Evolutionary conservation across 1,284 basidiomycete species (phyloP), one percentile per base, ranked within the genome.

Genomic region (Cutaneotrichosporon arboriforme): DNA sequence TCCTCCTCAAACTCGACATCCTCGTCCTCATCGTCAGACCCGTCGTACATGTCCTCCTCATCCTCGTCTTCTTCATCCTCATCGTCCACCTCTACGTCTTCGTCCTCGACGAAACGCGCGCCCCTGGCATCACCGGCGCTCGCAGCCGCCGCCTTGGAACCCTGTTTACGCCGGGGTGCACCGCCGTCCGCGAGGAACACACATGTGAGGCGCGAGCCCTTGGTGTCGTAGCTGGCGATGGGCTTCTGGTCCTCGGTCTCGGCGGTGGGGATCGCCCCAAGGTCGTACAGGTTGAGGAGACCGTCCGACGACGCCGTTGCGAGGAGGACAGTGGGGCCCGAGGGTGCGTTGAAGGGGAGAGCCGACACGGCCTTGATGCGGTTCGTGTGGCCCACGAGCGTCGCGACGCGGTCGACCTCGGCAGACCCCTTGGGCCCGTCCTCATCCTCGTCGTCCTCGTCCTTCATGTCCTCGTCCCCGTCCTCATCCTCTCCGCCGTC

Each of bases 291-390:
- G 63, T 85, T 83, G 62, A 93, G 84, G 51, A 83, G 82, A 9
- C 90, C 90, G 59, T 93, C 90, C 0, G 89, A 90, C 0, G 89
- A 92, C 13, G 83, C 83, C 3, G 88, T 87, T 52, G 82, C 81
- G 12, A 83, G 80, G 18, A 91, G 76, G 0, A 82, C 83, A 0
- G 86, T 88, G 14, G 53, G 56, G 12, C 55, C 50, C 4, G 54
- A 44, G 0, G 67, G 64, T 4, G 62, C 44, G n/a, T 40, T 26
- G 58, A 69, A 68, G 13, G 55, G 52, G 4, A 75, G 62, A 0
- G 67, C 49, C 7, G 72, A 73, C 38, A 76, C 54, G 2, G 72
- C 63, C 57, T 74, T 74, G 60, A 75, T 65, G 35, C 52, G 60
- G 56, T 76, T 76, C n/a, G 70, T 65, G 55, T 76, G 75, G 1